Evolutionary conservation across 495 filamentous ascomycete genomes (phyloP), one percentile per base, ranked within the genome.

Genomic region (Geoglossum glabrum): DNA sequence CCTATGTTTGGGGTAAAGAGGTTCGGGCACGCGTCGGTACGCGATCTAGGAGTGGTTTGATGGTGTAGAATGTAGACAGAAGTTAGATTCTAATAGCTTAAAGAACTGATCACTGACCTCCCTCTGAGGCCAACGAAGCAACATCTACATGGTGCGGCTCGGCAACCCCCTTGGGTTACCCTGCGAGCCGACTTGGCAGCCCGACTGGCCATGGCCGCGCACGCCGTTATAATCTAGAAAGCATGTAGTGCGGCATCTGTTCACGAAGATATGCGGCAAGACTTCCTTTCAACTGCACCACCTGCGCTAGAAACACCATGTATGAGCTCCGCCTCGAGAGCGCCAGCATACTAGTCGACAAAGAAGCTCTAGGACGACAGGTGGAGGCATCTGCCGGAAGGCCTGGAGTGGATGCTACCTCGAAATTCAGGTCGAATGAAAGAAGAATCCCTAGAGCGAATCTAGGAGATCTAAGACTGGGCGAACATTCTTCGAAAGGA

Each of bases 291-390:
- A 73, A 86, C 66, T 96, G 90, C 69, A 74, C 80, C 19, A 82
- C 83, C 52, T 92, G 92, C 74, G 85, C 85, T 46, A 79, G 85
- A 63, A 82, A 81, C 58, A 70, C 71, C 45, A 72, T 94, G 19
- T 93, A 95, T 68, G 78, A 79, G 46, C 67, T 75, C n/a, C 81
- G 89, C 52, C 62, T 93, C 65, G 75, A 84, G 47, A 74, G 79
- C 63, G 82, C 82, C 47, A 73, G 67, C 49, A 65, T 77, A 9
- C 74, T 89, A 33, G 73, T 93, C 9, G 80, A 87, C 64, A 84
- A 74, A 36, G 85, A 90, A 58, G 69, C 71, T 38, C 69, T 83
- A 47, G 78, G 80, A 56, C 72, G 71, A 58, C 74, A 84, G 61
- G 75, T 87, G 31, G 72, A 79, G 54, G 60, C 62, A 46, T 63